Base-by-base conservation (phyloP, 495 filamentous ascomycete species). In the Parachaetomium inaequale region DNA sequence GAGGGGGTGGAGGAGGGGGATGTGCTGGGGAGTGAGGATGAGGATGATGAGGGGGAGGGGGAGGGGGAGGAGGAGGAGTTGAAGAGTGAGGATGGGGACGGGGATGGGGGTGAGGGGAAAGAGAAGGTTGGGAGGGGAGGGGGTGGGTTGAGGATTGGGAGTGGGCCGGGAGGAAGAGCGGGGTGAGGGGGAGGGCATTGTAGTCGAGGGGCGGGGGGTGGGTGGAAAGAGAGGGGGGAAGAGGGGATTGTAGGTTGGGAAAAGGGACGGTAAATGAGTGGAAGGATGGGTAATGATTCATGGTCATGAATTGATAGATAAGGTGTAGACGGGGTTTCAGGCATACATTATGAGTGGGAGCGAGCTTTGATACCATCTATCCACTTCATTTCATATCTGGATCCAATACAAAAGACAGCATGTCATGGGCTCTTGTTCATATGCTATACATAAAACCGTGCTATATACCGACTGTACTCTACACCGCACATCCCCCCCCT, bases 21-120 rank as follows among this genome's bases (percentile, higher is more conserved):
- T 21, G 17, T n/a, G 40, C 2, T 43, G 40, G n/a, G n/a, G n/a
- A 43, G 17, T 43, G 10, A 19, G 12, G 7, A 12, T 23, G 59
- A 46, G 19, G 51, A 38, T 10, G 58, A 26, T n/a, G 59, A 19
- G 3, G 29, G 19, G 19, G 59, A 56, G 17, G 29, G 15, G 5
- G 55, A 66, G 0, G 21, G 58, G 56, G 19, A 46, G 15, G 57
- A 56, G 17, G 29, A 21, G 5, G 55, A 66, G 0, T n/a, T 58
- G 56, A 17, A 46, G 15, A 55, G 47, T 46, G 69, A 57, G 7
- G 58, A 49, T 26, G 73, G 55, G n/a, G 72, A 68, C 10, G 71
- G 65, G 2, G 21, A 58, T 17, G 70, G 71, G 8, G 68, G 64
- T 19, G 68, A 66, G 26, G 71, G 76, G n/a, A 11, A 64, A 65